phyloP scores from a whole-genome alignment of 129 eudicot species.

The Lactuca saligna region DNA sequence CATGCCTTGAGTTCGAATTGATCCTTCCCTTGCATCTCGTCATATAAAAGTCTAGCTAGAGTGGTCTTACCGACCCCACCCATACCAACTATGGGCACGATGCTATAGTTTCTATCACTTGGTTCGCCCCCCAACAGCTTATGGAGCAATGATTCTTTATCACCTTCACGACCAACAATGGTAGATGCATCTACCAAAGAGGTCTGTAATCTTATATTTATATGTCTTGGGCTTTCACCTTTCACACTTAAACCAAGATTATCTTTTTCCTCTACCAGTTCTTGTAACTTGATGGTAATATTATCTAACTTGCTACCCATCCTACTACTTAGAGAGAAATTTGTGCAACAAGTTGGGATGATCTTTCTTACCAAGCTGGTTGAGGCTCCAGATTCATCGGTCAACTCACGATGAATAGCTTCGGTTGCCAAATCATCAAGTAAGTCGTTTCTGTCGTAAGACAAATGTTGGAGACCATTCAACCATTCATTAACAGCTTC shows the following conservation, averaged over 20 bases:
- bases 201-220: background rate
- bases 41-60: too few species aligned
- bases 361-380: background rate
- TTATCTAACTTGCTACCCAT: background rate
- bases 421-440: background rate
- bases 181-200: background rate
- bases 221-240: background rate
- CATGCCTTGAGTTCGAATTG: too few species aligned
- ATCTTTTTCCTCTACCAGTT: background rate
- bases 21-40: too few species aligned
- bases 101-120: background rate
- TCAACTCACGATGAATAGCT: slow-evolving; percentile 14
- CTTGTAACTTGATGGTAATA: background rate
- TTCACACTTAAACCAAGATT: background rate
- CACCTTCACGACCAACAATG: background rate
- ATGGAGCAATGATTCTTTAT: background rate
- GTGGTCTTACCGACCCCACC: background rate
- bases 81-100: background rate
- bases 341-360: background rate
- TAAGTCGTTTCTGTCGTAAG: background rate
- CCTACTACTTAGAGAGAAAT: background rate
- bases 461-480: slow-evolving; percentile 4
- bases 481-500: slow-evolving; percentile 1
- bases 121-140: background rate
- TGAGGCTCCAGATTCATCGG: background rate